Conservation (phyloP, 495 filamentous ascomycete genomes). For the Penicillium angulare region DNA sequence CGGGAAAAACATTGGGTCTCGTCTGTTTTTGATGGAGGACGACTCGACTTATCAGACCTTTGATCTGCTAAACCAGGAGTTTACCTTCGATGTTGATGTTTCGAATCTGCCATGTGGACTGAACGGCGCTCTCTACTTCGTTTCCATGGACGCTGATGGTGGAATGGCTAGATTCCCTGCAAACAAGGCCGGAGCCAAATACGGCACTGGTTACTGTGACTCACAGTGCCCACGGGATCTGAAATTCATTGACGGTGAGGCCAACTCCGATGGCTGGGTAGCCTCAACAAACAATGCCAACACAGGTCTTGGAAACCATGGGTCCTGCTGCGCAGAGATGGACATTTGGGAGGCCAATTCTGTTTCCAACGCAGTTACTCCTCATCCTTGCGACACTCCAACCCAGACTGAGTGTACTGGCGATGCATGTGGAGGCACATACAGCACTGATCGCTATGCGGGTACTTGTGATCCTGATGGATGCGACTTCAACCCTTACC, state of each 20-base stretch:
- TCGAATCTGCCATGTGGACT: slow-evolving; percentile 65
- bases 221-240: slow-evolving; percentile 65
- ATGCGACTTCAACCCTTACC: slow-evolving; percentile 79
- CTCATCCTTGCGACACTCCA: slow-evolving; percentile 61
- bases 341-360: slow-evolving; percentile 73
- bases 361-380: slow-evolving; percentile 55
- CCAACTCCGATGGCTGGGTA: slow-evolving; percentile 60
- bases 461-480: slow-evolving; percentile 72
- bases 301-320: slow-evolving; percentile 56
- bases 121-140: slow-evolving; percentile 71
- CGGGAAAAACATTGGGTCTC: slow-evolving; percentile 47
- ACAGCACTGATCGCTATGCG: slow-evolving; percentile 40
- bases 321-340: slow-evolving; percentile 72
- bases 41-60: slow-evolving; percentile 59
- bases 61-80: slow-evolving; percentile 58
- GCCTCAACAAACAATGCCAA: slow-evolving; percentile 58
- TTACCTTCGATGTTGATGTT: slow-evolving; percentile 68
- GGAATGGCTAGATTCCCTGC: slow-evolving; percentile 47
- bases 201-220: slow-evolving; percentile 78
- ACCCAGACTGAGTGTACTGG: slow-evolving; percentile 58
- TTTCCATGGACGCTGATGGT: slow-evolving; percentile 63
- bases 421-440: slow-evolving; percentile 52
- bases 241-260: slow-evolving; percentile 65
- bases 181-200: slow-evolving; percentile 68
- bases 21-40: slow-evolving; percentile 59